These are phyloP conservation scores for Apiotrichum laibachii DNA, from an alignment of 1,284 basidiomycete species.

Conservation along the genomic window DNA sequence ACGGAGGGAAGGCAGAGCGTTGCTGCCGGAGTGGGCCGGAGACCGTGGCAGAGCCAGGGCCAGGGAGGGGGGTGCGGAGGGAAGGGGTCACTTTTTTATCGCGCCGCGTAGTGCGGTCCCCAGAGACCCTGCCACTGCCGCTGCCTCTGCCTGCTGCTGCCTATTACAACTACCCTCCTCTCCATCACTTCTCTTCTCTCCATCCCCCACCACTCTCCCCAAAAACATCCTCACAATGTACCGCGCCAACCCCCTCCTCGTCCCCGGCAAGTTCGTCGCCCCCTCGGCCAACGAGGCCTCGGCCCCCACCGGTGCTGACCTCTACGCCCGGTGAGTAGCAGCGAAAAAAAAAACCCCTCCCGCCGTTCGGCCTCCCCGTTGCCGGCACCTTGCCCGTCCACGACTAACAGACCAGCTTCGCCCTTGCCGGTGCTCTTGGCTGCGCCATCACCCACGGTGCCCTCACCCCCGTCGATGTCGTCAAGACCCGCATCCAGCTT, in stretches of 20 bases:
- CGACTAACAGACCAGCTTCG: conserved; percentile 47
- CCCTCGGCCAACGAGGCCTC: conserved; percentile 49
- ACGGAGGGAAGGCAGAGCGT: neutral
- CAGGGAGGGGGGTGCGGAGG: no score
- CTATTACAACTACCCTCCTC: conserved; percentile 2
- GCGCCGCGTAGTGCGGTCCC: no score
- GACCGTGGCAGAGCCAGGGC: no score
- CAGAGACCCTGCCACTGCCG: neutral
- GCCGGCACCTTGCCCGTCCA: neutral
- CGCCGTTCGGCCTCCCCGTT: no score
- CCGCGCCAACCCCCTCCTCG: conserved; percentile 18
- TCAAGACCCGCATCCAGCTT: conserved; percentile 98
- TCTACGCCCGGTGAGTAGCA: conserved; percentile 53
- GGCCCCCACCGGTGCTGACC: conserved; percentile 51
- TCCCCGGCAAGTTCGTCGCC: conserved; percentile 45
- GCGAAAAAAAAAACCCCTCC: neutral
- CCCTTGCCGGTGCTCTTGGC: conserved; percentile 81
- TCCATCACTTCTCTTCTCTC: neutral
- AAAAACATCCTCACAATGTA: conserved; percentile 14
- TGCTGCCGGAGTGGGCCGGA: neutral
- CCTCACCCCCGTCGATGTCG: conserved; percentile 88
- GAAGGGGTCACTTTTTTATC: no score
- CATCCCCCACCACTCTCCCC: conserved; percentile 4
- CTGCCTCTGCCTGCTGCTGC: neutral
- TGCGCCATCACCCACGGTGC: conserved; percentile 93